Percentiles rank a stretch among this genome's conserved stretches.
Evolutionary conservation across 2,329 filamentous ascomycete species (phyloP).

Genomic region (Aspergillus pseudoviridinutans): DNA sequence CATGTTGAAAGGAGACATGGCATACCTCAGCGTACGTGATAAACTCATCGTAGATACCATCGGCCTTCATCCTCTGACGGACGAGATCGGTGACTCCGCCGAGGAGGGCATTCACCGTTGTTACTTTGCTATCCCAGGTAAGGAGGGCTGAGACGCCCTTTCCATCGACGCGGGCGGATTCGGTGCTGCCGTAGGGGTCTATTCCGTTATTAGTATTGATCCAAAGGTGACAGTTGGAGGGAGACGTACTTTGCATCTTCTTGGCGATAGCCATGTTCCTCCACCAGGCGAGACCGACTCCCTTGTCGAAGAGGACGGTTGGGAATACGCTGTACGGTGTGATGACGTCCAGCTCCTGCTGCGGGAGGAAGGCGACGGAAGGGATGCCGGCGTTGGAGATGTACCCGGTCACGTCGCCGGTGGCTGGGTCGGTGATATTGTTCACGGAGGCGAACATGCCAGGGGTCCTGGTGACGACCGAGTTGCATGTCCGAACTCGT

Average conservation of each 20-base stretch:
- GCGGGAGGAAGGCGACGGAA: conserved; percentile 38
- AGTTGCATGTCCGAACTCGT: background rate
- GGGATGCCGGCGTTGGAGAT: conserved; percentile 43
- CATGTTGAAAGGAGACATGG: background rate
- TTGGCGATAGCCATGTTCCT: conserved; percentile 40
- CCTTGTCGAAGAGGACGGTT: conserved; percentile 36
- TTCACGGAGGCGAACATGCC: conserved; percentile 44
- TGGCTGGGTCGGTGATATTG: conserved; percentile 38
- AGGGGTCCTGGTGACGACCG: conserved; percentile 31
- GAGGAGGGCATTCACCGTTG: conserved; percentile 38
- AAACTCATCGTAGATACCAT: conserved; percentile 39
- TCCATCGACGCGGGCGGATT: conserved; percentile 40
- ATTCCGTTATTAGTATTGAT: background rate
- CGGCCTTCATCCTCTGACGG: conserved; percentile 34
- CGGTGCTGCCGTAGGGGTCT: conserved; percentile 40
- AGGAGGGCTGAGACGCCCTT: conserved; percentile 38
- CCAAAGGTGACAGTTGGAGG: background rate
- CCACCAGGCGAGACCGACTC: conserved; percentile 43
- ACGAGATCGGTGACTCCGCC: conserved; percentile 40
- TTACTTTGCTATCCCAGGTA: conserved; percentile 45
- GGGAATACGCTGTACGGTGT: conserved; percentile 42
- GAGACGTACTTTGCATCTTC: conserved; percentile 28
- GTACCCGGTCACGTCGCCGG: conserved; percentile 36
- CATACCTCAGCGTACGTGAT: background rate
- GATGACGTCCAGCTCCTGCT: conserved; percentile 41